Conservation (phyloP, 1,284 basidiomycete genomes). For the Heterobasidion occidentale region DNA sequence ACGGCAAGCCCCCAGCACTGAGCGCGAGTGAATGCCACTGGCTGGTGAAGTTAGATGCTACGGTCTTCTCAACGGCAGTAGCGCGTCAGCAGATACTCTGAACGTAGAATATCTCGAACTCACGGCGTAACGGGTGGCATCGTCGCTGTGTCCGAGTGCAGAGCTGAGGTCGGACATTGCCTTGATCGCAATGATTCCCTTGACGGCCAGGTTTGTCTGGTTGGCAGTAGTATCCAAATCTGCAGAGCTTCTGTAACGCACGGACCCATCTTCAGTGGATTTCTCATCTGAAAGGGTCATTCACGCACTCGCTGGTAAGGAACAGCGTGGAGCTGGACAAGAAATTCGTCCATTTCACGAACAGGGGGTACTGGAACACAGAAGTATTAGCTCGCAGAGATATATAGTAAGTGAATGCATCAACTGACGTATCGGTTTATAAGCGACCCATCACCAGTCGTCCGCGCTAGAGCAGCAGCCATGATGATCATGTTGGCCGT, state of each 20-base stretch:
- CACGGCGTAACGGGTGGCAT: slow-evolving; percentile 11
- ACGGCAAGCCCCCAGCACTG: not conserved
- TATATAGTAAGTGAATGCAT: not conserved
- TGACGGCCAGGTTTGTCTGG: slow-evolving; percentile 10
- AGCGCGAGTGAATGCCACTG: not conserved
- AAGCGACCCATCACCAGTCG: slow-evolving; percentile 23
- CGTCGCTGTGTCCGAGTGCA: slow-evolving; percentile 8
- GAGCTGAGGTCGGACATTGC: slow-evolving; percentile 14
- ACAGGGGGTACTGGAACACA: slow-evolving; percentile 26
- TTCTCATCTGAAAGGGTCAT: not conserved
- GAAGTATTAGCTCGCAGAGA: not conserved
- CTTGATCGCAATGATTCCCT: slow-evolving; percentile 16
- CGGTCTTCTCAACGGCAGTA: not conserved
- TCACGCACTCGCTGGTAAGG: not conserved
- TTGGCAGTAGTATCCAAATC: not conserved
- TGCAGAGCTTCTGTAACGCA: not conserved
- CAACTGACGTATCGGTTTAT: slow-evolving; percentile 20
- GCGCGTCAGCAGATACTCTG: not conserved
- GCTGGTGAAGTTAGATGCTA: not conserved
- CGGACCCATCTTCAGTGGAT: no score
- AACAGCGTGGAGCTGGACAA: slow-evolving; percentile 22
- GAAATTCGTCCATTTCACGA: slow-evolving; percentile 31
- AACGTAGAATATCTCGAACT: not conserved
- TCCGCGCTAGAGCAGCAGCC: slow-evolving; percentile 24
- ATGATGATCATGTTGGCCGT: slow-evolving; percentile 32